Evolutionary conservation across 768 basidiomycete genomes (phyloP).

Genomic region (Tricholoma flavovirens): DNA sequence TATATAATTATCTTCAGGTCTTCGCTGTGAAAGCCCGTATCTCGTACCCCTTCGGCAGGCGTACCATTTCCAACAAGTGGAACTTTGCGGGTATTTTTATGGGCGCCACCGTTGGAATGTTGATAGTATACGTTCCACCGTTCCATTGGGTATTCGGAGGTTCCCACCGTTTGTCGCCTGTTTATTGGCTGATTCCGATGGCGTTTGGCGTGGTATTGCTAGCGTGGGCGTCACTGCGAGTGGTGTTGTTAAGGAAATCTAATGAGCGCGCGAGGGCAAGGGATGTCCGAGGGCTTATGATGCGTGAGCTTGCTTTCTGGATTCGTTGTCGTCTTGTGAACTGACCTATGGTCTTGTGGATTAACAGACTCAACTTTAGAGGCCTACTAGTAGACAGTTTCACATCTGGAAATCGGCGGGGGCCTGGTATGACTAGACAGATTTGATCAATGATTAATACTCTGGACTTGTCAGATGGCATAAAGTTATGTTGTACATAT

Average conservation of each 20-base stretch:
- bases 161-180: slow-evolving; percentile 47
- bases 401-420: too few species aligned
- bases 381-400: not conserved
- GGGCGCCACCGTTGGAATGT: slow-evolving; percentile 59
- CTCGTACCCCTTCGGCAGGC: slow-evolving; percentile 57
- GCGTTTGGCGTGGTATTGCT: slow-evolving; percentile 54
- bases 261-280: slow-evolving; percentile 52
- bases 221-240: slow-evolving; percentile 53
- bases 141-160: slow-evolving; percentile 66
- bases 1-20: slow-evolving; percentile 28
- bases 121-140: slow-evolving; percentile 65
- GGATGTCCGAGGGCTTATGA: slow-evolving; percentile 63
- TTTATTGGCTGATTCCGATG: slow-evolving; percentile 65
- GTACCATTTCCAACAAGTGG: slow-evolving; percentile 51
- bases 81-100: slow-evolving; percentile 60
- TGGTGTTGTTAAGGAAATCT: slow-evolving; percentile 50
- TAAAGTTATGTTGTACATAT: too few species aligned
- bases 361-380: not conserved
- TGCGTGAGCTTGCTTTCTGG: slow-evolving; percentile 45
- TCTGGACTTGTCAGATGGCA: too few species aligned
- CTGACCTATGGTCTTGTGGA: not conserved
- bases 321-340: not conserved
- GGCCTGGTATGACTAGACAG: too few species aligned
- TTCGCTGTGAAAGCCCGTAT: slow-evolving; percentile 65
- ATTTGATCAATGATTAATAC: too few species aligned